Percentiles rank a stretch among this genome's conserved stretches.
Evolutionary conservation across 2,329 filamentous ascomycete species (phyloP).

Genomic region (Xylaria sp.): DNA sequence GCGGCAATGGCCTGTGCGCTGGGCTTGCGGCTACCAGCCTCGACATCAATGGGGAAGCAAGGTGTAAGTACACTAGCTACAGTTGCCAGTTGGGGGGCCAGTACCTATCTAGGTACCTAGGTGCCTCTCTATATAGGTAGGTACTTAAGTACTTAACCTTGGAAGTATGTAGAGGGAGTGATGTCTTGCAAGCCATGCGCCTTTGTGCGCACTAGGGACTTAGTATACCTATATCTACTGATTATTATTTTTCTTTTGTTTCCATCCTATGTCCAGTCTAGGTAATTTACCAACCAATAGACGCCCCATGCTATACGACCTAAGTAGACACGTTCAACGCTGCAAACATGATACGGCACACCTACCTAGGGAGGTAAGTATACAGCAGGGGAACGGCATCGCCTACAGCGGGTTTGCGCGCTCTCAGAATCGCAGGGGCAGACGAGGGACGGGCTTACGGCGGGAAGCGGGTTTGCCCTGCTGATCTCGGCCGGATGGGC

Average conservation of each 20-base stretch:
- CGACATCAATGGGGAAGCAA: slow-evolving; percentile 12
- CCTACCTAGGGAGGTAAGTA: no score
- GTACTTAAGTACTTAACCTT: neutral
- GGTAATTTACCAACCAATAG: no score
- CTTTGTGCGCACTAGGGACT: neutral
- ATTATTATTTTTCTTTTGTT: slow-evolving; percentile 1
- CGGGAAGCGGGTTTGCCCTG: no score
- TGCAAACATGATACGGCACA: no score
- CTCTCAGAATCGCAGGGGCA: neutral
- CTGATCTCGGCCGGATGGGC: slow-evolving; percentile 7
- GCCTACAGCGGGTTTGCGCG: no score
- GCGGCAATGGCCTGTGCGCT: slow-evolving; percentile 19
- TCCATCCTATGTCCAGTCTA: no score
- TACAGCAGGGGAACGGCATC: no score
- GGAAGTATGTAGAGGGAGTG: no score
- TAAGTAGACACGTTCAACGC: no score
- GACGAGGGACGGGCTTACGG: no score
- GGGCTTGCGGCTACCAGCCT: slow-evolving; percentile 18
- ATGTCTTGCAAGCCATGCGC: slow-evolving; percentile 1
- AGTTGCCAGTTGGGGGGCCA: neutral
- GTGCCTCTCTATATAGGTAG: slow-evolving; percentile 1
- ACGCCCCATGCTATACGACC: no score
- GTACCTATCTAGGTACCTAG: no score
- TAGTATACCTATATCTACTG: neutral
- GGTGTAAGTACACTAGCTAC: neutral